Conservation (phyloP, 192 early-diverging fungal species). For the Borealophlyctis nickersoniae region DNA sequence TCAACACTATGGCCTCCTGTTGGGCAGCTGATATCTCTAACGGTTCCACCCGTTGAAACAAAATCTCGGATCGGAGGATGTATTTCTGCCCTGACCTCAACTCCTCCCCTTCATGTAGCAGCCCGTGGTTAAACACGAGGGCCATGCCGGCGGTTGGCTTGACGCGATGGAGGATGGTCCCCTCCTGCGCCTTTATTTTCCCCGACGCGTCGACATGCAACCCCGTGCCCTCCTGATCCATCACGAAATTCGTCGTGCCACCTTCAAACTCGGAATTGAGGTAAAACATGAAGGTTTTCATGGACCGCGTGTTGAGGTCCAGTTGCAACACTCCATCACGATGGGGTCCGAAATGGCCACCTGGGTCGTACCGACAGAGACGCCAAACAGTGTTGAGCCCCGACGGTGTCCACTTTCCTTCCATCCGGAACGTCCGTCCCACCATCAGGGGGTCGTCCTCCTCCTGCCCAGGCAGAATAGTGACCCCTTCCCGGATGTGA, state of each 20-base stretch:
- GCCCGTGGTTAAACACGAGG: conserved; percentile 9
- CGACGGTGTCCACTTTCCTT: not conserved
- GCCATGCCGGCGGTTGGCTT: not conserved
- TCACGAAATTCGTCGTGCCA: conserved; percentile 7
- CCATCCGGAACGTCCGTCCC: not conserved
- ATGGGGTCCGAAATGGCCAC: conserved; percentile 13
- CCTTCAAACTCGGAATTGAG: conserved; percentile 10
- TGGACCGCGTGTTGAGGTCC: conserved; percentile 1
- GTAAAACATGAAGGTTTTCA: conserved; percentile 13
- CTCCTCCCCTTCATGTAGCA: conserved; percentile 4
- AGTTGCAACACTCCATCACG: conserved; percentile 11
- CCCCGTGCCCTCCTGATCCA: conserved; percentile 5
- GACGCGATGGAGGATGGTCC: conserved; percentile 3
- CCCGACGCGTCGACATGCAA: not conserved
- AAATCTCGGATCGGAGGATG: conserved; percentile 13
- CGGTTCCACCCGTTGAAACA: not conserved
- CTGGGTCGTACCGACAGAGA: conserved; percentile 1
- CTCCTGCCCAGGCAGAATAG: not conserved
- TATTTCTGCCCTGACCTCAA: not conserved
- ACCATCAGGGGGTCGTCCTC: conserved; percentile 10
- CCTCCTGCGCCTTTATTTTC: conserved; percentile 4
- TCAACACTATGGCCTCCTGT: not conserved
- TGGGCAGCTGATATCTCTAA: not conserved
- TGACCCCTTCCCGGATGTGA: not conserved
- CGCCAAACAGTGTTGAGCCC: conserved; percentile 11